Percentiles rank a stretch among this genome's conserved stretches.
These are phyloP conservation scores for Rhizodiscina lignyota DNA, from an alignment of 495 filamentous ascomycete species.

Conservation along the genomic window DNA sequence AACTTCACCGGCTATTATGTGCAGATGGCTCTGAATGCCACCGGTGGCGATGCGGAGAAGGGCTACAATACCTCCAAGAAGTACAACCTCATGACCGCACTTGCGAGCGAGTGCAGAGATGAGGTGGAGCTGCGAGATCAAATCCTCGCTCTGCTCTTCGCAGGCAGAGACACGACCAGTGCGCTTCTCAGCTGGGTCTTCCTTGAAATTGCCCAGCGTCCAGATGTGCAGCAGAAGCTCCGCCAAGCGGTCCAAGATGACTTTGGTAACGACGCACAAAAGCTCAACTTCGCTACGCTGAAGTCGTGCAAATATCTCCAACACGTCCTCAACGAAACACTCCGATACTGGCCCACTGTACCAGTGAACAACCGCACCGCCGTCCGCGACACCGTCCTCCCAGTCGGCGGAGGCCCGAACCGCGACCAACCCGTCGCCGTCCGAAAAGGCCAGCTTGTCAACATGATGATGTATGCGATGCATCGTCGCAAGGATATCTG, in stretches of 20 bases:
- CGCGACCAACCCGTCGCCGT: conserved; percentile 24
- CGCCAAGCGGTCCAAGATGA: conserved; percentile 2
- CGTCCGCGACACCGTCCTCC: conserved; percentile 28
- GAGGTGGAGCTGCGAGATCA: conserved; percentile 17
- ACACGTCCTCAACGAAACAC: conserved; percentile 12
- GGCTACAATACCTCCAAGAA: conserved; percentile 8
- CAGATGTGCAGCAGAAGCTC: conserved; percentile 1
- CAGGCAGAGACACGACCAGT: conserved; percentile 21
- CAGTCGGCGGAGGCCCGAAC: conserved; percentile 16
- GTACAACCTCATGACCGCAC: conserved; percentile 22
- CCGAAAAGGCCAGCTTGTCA: conserved; percentile 23
- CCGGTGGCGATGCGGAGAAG: conserved; percentile 38
- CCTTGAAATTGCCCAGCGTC: conserved; percentile 6
- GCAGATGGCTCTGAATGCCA: conserved; percentile 18
- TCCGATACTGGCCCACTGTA: conserved; percentile 35
- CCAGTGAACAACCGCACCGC: conserved; percentile 32
- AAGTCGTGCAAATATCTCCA: conserved; percentile 8
- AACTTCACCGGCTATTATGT: conserved; percentile 32
- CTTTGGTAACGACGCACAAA: conserved; percentile 5
- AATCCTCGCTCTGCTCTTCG: conserved; percentile 15
- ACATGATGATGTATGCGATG: conserved; percentile 30
- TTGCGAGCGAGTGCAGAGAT: conserved; percentile 20
- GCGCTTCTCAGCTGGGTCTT: conserved; percentile 15
- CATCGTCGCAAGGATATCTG: conserved; percentile 36
- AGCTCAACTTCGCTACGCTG: conserved; percentile 4